phyloP scores from a whole-genome alignment of 257 asterid genomes.

The Pogostemon cablin region DNA sequence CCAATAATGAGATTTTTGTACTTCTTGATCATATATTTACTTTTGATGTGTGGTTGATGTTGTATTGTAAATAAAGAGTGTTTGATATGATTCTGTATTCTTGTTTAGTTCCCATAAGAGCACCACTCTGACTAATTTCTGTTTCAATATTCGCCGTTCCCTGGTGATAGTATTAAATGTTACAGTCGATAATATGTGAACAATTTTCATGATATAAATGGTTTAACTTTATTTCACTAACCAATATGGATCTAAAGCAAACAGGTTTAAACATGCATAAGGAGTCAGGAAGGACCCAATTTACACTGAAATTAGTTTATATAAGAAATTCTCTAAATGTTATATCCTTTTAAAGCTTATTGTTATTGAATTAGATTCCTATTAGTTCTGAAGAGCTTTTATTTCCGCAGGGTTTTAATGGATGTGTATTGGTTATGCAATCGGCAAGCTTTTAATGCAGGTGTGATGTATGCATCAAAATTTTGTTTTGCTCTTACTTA shows the following conservation, averaged over 20 bases:
- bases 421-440: slow-evolving; percentile 78
- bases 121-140: background rate
- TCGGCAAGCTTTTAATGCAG: slow-evolving; percentile 84
- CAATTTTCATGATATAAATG: too few relatives aligned
- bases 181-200: too few relatives aligned
- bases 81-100: background rate
- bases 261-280: too few relatives aligned
- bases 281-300: too few relatives aligned
- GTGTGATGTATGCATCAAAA: slow-evolving; percentile 42
- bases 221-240: too few relatives aligned
- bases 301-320: too few relatives aligned
- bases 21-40: background rate
- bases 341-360: background rate
- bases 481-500: slow-evolving; percentile 7
- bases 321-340: background rate
- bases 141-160: background rate
- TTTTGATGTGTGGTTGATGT: background rate
- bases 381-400: slow-evolving; percentile 29
- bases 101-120: background rate
- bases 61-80: background rate
- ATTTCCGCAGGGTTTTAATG: slow-evolving; percentile 80
- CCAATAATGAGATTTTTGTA: background rate
- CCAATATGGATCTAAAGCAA: too few relatives aligned
- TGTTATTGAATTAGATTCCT: background rate
- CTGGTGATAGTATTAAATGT: background rate